Conservation (phyloP, 805 yeast genomes). For the Pichia gijzeniarum region DNA sequence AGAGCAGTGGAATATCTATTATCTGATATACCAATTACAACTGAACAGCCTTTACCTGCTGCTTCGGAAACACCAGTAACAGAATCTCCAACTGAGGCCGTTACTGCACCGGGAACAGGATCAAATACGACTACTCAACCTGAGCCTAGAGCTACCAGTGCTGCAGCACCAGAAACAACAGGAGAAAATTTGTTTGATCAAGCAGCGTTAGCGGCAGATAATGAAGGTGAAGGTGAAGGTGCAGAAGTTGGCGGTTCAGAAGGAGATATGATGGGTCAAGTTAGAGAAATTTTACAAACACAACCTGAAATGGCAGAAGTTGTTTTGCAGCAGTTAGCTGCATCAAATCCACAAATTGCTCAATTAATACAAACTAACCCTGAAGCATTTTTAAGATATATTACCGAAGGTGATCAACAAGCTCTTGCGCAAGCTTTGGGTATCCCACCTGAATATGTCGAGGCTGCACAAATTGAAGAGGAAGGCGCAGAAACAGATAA, state of each 20-base stretch:
- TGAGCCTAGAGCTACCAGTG: constrained; percentile 18
- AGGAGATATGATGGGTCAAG: constrained; percentile 38
- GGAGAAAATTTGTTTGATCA: constrained; percentile 48
- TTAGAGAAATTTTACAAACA: constrained; percentile 73
- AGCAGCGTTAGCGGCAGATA: constrained; percentile 35
- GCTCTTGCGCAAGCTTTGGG: constrained; percentile 42
- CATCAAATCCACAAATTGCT: constrained; percentile 79
- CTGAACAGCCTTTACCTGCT: constrained; percentile 11
- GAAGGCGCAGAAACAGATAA: constrained; percentile 37
- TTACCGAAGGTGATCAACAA: constrained; percentile 56
- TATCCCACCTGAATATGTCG: constrained; percentile 33
- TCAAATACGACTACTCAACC: constrained; percentile 29
- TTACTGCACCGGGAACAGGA: constrained; percentile 26
- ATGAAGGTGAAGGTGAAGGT: constrained; percentile 26
- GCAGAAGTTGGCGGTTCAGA: constrained; percentile 27
- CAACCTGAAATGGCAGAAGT: constrained; percentile 88
- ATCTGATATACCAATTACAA: constrained; percentile 55
- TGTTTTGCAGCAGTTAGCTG: constrained; percentile 72
- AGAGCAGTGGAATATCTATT: constrained; percentile 94
- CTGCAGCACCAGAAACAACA: constrained; percentile 2
- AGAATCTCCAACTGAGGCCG: constrained; percentile 15
- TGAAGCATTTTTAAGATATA: constrained; percentile 75
- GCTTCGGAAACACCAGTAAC: constrained; percentile 19
- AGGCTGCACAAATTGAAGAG: constrained; percentile 32
- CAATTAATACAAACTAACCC: constrained; percentile 76